phyloP scores from a whole-genome alignment of 805 yeast species.

The Ogataea sp. region DNA sequence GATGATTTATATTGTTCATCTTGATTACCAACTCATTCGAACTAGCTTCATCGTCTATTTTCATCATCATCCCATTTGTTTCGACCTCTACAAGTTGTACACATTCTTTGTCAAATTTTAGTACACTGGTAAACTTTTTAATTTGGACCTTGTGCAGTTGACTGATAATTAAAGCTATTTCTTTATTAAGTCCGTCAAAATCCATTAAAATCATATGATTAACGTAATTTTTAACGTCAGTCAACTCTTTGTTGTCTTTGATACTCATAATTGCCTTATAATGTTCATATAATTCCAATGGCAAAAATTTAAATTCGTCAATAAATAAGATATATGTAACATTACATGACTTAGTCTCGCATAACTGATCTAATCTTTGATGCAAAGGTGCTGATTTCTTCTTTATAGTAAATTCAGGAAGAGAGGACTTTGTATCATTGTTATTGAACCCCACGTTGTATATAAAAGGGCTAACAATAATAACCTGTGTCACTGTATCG shows the following conservation, averaged over 20 bases:
- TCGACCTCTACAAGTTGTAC: conserved; percentile 15
- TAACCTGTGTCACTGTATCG: not conserved
- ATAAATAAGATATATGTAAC: conserved; percentile 15
- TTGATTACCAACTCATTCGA: not conserved
- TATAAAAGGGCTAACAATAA: not conserved
- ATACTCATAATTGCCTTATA: conserved; percentile 6
- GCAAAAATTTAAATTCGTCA: conserved; percentile 19
- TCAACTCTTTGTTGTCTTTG: not conserved
- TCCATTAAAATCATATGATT: conserved; percentile 14
- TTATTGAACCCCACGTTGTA: not conserved
- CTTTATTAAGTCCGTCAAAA: conserved; percentile 9
- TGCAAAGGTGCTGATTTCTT: not conserved
- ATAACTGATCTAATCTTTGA: not conserved
- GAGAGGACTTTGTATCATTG: too few relatives aligned
- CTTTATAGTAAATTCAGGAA: too few relatives aligned
- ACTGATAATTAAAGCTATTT: conserved; percentile 2
- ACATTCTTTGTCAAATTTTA: conserved; percentile 11
- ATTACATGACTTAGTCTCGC: not conserved
- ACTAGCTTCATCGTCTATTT: not conserved
- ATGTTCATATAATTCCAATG: conserved; percentile 13
- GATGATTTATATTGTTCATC: conserved; percentile 13
- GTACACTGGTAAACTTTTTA: conserved; percentile 6
- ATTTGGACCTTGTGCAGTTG: conserved; percentile 13
- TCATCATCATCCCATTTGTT: conserved; percentile 5
- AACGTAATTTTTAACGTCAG: conserved; percentile 4